Evolutionary conservation across 306 rosid species (phyloP), one percentile per base, ranked within the genome.

Genomic region (Cyamopsis tetragonoloba): DNA sequence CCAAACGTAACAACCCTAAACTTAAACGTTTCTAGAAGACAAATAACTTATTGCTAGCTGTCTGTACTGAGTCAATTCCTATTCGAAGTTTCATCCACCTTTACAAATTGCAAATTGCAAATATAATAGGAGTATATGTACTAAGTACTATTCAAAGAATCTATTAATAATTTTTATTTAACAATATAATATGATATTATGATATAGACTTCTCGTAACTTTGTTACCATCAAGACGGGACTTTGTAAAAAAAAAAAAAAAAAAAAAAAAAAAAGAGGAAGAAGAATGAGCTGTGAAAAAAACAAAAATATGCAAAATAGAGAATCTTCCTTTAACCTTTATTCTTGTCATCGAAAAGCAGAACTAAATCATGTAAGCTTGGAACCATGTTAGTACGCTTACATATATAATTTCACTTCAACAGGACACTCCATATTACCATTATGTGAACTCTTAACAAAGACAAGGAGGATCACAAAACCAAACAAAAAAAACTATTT

Each of bases 271-370:
- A 4, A 34, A 14, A 7, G 17, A 43, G 22, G 41, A 34, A 14
- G 11, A 22, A 43, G 22, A 48, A 72, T 46, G 55, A 76, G 79
- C 76, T 76, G 78, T 78, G 74, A 65, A 31, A 32, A 32, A 65
- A 11, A 20, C 7, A 53, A 76, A 54, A 51, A 24, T 31, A 15
- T 6, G n/a, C n/a, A n/a, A n/a, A 24, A 27, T 44, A 41, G 14
- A 62, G 69, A 62, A 69, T 79, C 60, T 74, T 13, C 15, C 50
- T 62, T 74, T 74, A 62, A 23, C 70, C 83, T 69, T 79, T 79
- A 74, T 74, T 74, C 77, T 56, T 74, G 80, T 69, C 73, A 59
- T 32, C 22, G 12, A 70, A 73, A 75, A 70, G 80, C 51, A 50
- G 37, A 74, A 64, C 46, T 18, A 63, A 17, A 78, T 55, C 31